Percentiles rank a stretch among this genome's conserved stretches.
phyloP scores from a whole-genome alignment of 257 asterid species.

The Fraxinus americana region DNA sequence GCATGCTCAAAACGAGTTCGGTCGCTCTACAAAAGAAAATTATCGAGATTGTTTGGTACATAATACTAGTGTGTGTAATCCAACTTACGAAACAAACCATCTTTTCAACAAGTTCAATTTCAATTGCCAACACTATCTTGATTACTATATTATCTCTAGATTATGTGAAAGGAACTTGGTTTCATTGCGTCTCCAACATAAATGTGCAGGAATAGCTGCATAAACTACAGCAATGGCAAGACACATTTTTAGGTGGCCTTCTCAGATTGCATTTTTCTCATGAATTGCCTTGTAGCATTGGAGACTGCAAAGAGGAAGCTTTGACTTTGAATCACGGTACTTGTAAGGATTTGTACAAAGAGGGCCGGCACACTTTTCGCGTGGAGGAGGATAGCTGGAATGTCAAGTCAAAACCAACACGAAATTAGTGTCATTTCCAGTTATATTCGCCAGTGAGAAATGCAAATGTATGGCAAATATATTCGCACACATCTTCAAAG shows the following conservation, averaged over 20 bases:
- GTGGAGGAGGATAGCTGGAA: constrained; percentile 89
- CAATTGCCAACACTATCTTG: constrained; percentile 20
- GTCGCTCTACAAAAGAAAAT: constrained; percentile 4
- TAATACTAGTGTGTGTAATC: neutral
- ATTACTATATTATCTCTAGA: constrained; percentile 24
- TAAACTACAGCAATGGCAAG: neutral
- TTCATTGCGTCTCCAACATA: constrained; percentile 24
- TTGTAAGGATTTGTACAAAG: constrained; percentile 76
- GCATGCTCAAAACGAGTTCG: neutral
- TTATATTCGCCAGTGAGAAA: neutral
- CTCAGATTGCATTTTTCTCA: constrained; percentile 36
- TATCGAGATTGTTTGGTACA: neutral
- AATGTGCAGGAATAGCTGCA: constrained; percentile 17
- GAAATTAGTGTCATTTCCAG: neutral
- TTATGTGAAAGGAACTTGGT: constrained; percentile 21
- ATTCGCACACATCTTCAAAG: neutral
- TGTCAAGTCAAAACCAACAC: constrained; percentile 25
- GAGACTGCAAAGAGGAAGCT: constrained; percentile 95
- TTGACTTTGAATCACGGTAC: constrained; percentile 91
- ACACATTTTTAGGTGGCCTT: constrained; percentile 44
- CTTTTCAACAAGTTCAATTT: constrained; percentile 3
- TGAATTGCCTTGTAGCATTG: constrained; percentile 88
- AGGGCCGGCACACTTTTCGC: constrained; percentile 93
- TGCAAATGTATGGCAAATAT: neutral
- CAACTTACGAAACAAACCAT: neutral